Percentiles rank a stretch among this genome's conserved stretches.
These are phyloP conservation scores for Mortierella sp. DNA, from an alignment of 371 early-diverging fungal species.

Conservation along the genomic window DNA sequence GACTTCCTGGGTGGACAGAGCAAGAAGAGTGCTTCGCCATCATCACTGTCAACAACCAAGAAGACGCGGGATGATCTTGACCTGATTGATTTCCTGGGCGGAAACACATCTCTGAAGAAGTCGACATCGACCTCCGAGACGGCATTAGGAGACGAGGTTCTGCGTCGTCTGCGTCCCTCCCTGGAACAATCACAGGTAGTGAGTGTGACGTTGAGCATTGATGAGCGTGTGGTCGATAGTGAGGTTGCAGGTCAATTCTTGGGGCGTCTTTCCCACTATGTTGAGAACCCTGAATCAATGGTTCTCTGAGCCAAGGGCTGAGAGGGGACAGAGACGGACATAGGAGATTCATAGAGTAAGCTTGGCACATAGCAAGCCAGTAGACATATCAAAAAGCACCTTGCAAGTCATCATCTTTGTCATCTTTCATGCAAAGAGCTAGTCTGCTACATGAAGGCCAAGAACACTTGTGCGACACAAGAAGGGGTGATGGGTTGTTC, in stretches of 20 bases:
- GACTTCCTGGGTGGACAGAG: conserved; percentile 46
- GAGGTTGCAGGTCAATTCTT: conserved; percentile 77
- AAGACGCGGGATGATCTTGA: conserved; percentile 41
- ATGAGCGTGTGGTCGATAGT: conserved; percentile 76
- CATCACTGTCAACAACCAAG: conserved; percentile 23
- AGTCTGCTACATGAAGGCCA: too few relatives aligned
- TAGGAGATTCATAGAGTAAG: too few relatives aligned
- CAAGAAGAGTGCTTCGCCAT: conserved; percentile 66
- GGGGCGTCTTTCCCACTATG: conserved; percentile 63
- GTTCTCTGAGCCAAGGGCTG: conserved; percentile 35
- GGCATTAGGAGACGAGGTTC: conserved; percentile 40
- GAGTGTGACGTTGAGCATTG: conserved; percentile 70
- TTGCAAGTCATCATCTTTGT: too few relatives aligned
- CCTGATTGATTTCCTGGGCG: conserved; percentile 50
- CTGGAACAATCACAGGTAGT: conserved; percentile 56
- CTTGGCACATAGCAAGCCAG: too few relatives aligned
- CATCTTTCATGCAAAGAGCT: too few relatives aligned
- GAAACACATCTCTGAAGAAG: conserved; percentile 32
- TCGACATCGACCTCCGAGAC: conserved; percentile 35
- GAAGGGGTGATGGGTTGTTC: too few relatives aligned
- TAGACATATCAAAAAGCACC: too few relatives aligned
- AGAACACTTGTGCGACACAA: too few relatives aligned
- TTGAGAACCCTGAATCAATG: conserved; percentile 76
- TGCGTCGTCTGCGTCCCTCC: conserved; percentile 52
- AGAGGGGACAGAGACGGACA: too few relatives aligned